phyloP scores from a whole-genome alignment of 2,329 filamentous ascomycete genomes.

The Talaromyces sp. region DNA sequence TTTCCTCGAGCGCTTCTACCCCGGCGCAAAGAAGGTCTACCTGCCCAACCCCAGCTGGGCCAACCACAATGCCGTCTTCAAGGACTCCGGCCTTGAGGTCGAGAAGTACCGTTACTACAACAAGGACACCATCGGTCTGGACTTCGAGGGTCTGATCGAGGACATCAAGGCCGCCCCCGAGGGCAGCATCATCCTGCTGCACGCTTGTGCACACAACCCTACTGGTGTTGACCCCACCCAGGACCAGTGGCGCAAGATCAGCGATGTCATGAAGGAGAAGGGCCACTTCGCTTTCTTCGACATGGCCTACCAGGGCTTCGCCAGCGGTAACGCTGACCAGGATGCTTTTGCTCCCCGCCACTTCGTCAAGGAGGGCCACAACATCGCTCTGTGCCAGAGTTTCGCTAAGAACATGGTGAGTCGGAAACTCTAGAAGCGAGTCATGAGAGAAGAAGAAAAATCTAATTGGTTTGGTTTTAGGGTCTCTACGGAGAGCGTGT shows the following conservation, averaged over 20 bases:
- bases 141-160: slow-evolving; percentile 90
- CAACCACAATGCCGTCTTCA: slow-evolving; percentile 97
- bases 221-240: slow-evolving; percentile 92
- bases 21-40: slow-evolving; percentile 91
- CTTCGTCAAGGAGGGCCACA: slow-evolving; percentile 91
- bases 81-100: slow-evolving; percentile 85
- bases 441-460: too few species aligned
- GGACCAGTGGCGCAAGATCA: slow-evolving; percentile 92
- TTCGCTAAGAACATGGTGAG: slow-evolving; percentile 99
- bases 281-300: slow-evolving; percentile 97
- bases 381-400: slow-evolving; percentile 84
- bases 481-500: slow-evolving; percentile 98
- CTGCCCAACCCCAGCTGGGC: slow-evolving; percentile 96
- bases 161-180: slow-evolving; percentile 88
- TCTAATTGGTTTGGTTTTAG: slow-evolving; percentile 44
- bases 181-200: slow-evolving; percentile 87
- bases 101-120: slow-evolving; percentile 99
- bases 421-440: too few species aligned
- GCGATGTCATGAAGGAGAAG: slow-evolving; percentile 79
- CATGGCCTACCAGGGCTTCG: slow-evolving; percentile 99
- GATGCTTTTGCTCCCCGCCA: slow-evolving; percentile 92
- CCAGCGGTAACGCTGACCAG: slow-evolving; percentile 85
- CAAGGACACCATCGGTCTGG: slow-evolving; percentile 96
- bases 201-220: slow-evolving; percentile 97
- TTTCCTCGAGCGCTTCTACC: slow-evolving; percentile 91